Conservation (phyloP, 768 basidiomycete genomes). For the Thelephora ganbajun region DNA sequence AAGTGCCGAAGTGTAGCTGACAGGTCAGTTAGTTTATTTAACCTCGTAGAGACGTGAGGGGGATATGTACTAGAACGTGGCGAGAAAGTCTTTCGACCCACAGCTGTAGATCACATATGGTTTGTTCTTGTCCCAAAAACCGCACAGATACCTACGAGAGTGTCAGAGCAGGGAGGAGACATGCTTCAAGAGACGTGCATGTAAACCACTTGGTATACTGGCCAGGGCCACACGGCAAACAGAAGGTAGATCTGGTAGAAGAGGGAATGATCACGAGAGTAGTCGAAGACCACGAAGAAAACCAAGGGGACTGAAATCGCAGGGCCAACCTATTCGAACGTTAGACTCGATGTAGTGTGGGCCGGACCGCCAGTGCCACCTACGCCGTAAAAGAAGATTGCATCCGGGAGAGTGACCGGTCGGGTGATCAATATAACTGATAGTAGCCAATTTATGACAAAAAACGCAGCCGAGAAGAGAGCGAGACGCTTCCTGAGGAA, state of each 20-base stretch:
- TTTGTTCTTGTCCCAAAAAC: constrained; percentile 19
- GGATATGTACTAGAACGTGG: constrained; percentile 20
- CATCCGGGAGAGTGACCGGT: constrained; percentile 34
- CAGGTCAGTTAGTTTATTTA: background rate
- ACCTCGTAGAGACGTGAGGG: background rate
- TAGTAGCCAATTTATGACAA: constrained; percentile 60
- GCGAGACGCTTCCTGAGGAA: constrained; percentile 54
- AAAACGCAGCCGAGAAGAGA: constrained; percentile 48
- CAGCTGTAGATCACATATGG: constrained; percentile 23
- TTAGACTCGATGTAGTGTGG: background rate
- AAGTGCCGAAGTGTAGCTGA: constrained; percentile 21
- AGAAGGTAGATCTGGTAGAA: constrained; percentile 48
- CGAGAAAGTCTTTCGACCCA: constrained; percentile 26
- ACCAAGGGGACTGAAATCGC: constrained; percentile 46
- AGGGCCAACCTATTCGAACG: constrained; percentile 34
- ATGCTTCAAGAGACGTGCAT: constrained; percentile 17
- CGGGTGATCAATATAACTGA: constrained; percentile 35
- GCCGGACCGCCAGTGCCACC: constrained; percentile 7
- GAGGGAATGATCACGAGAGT: constrained; percentile 44
- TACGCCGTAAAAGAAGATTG: constrained; percentile 46
- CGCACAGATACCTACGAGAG: constrained; percentile 24
- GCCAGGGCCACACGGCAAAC: constrained; percentile 54
- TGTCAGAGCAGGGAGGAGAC: background rate
- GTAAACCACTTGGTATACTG: constrained; percentile 38
- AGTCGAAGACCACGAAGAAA: constrained; percentile 56